Evolutionary conservation across 148 eudicot genomes (phyloP).

Genomic region (Chenopodium suecicum): DNA sequence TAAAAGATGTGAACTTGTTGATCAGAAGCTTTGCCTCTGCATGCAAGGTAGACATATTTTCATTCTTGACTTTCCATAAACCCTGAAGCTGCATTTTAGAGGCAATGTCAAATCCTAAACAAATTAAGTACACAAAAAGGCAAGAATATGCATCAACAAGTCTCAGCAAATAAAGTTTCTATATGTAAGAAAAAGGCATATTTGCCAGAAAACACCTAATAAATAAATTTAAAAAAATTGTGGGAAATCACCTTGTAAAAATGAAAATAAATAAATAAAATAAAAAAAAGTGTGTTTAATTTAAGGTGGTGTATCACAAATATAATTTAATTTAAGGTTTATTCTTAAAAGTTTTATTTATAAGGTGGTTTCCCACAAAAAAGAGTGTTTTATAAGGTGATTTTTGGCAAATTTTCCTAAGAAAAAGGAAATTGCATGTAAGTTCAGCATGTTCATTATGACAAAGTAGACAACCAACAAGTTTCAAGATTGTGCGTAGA

Average conservation of each 20-base stretch:
- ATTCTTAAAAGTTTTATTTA: no score
- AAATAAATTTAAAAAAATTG: no score
- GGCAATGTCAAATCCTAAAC: conserved; percentile 6
- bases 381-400: no score
- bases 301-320: no score
- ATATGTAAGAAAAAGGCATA: neutral
- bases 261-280: no score
- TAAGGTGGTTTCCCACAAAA: no score
- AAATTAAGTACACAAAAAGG: neutral
- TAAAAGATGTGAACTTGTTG: conserved; percentile 58
- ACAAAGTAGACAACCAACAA: neutral
- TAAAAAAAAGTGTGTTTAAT: no score
- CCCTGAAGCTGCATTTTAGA: conserved; percentile 64
- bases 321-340: no score
- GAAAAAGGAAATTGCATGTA: neutral
- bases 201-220: no score
- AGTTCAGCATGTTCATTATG: neutral
- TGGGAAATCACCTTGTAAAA: no score
- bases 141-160: neutral
- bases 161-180: neutral
- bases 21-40: conserved; percentile 67
- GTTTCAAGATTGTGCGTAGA: neutral
- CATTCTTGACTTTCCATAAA: conserved; percentile 61
- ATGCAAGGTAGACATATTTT: conserved; percentile 49
- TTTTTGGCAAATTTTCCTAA: no score